These are phyloP conservation scores for Jaapia argillacea DNA, from an alignment of 768 basidiomycete genomes.

Conservation along the genomic window DNA sequence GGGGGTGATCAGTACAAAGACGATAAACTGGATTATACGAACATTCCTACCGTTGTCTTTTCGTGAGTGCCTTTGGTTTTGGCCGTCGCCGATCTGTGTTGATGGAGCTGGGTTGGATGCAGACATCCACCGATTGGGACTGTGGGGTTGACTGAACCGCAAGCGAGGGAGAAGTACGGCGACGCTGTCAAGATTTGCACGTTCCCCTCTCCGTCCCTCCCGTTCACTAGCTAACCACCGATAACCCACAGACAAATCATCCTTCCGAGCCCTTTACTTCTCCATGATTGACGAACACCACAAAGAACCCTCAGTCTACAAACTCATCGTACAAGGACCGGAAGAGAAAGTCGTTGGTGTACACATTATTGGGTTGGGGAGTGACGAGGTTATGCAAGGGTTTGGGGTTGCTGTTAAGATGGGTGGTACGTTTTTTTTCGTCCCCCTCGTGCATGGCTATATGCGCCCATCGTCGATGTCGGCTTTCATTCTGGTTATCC, in stretches of 20 bases:
- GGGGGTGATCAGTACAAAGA: conserved; percentile 79
- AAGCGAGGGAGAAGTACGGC: conserved; percentile 85
- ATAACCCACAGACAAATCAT: conserved; percentile 51
- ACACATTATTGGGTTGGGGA: conserved; percentile 86
- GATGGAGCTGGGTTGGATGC: neutral
- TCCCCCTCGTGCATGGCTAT: no score
- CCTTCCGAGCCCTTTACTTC: conserved; percentile 83
- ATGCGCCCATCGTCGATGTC: neutral
- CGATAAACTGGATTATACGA: conserved; percentile 79
- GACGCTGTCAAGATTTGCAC: conserved; percentile 85
- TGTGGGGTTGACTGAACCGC: conserved; percentile 88
- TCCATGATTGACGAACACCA: conserved; percentile 83
- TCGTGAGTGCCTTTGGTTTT: conserved; percentile 48
- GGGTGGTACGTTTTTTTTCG: conserved; percentile 44
- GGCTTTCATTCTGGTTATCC: conserved; percentile 7
- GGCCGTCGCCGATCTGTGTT: neutral
- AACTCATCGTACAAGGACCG: conserved; percentile 76
- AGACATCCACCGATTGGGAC: conserved; percentile 95
- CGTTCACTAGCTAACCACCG: conserved; percentile 2
- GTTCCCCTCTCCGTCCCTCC: conserved; percentile 18
- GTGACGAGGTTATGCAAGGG: conserved; percentile 93
- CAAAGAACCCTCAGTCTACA: conserved; percentile 94
- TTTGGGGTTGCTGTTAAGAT: conserved; percentile 98
- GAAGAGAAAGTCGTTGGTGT: conserved; percentile 96
- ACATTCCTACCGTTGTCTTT: conserved; percentile 95